phyloP scores from a whole-genome alignment of 2,329 filamentous ascomycete genomes.

The Hypoxylon sp. region DNA sequence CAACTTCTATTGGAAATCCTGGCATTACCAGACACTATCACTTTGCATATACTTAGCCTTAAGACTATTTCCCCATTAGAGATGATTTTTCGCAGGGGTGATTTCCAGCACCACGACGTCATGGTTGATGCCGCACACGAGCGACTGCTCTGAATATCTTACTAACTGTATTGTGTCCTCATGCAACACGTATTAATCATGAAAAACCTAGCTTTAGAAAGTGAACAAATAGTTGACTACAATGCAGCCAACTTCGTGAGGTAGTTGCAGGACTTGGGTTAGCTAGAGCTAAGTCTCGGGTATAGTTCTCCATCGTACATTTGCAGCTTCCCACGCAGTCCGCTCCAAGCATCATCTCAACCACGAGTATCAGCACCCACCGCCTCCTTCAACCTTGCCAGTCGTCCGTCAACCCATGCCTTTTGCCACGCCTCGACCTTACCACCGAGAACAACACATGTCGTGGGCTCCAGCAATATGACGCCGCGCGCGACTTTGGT shows the following conservation, averaged over 20 bases:
- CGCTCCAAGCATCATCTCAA: slow-evolving; percentile 1
- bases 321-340: neutral
- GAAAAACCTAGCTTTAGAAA: neutral
- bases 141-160: neutral
- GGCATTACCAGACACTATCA: neutral
- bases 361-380: slow-evolving; percentile 59
- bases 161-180: neutral
- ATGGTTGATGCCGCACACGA: neutral
- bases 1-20: neutral
- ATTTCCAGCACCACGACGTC: neutral
- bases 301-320: neutral
- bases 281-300: neutral
- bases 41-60: neutral
- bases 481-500: slow-evolving; percentile 80
- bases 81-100: neutral
- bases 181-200: neutral
- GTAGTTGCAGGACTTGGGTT: neutral
- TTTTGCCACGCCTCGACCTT: slow-evolving; percentile 87
- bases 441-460: slow-evolving; percentile 83
- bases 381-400: slow-evolving; percentile 76
- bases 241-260: neutral
- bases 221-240: neutral
- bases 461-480: slow-evolving; percentile 80
- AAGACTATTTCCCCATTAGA: neutral
- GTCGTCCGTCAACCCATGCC: slow-evolving; percentile 79